Evolutionary conservation across 768 basidiomycete species (phyloP).

Genomic region (Phallus indusiatus): DNA sequence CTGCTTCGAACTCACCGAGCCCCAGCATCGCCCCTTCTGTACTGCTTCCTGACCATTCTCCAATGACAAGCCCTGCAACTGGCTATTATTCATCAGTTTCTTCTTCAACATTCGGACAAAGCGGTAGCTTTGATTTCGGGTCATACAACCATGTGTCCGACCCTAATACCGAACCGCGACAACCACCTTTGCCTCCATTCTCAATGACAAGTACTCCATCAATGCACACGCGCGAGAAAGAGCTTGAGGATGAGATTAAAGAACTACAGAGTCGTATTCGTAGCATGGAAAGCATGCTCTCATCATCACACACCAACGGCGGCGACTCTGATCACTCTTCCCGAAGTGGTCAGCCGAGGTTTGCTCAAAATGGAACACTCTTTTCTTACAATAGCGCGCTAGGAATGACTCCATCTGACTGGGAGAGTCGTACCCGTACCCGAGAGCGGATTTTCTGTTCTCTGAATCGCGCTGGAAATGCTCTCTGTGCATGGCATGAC

Average conservation of each 20-base stretch:
- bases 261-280: background rate
- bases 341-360: background rate
- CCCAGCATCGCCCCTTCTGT: background rate
- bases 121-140: background rate
- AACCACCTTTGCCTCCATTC: no score
- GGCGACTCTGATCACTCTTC: background rate
- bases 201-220: background rate
- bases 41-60: background rate
- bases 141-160: no score
- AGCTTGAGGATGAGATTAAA: background rate
- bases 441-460: constrained; percentile 68
- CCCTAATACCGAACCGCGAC: no score
- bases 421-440: constrained; percentile 67
- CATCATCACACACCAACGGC: background rate
- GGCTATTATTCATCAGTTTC: background rate
- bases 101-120: background rate
- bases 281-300: background rate
- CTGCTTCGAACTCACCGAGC: background rate
- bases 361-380: constrained; percentile 17
- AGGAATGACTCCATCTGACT: constrained; percentile 41
- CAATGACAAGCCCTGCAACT: background rate
- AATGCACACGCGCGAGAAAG: background rate
- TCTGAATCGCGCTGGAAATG: constrained; percentile 79
- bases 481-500: constrained; percentile 86
- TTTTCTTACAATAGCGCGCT: constrained; percentile 27